Evolutionary conservation across 208 protist genomes (phyloP).

Genomic region (Herpetomonas tarakana): DNA sequence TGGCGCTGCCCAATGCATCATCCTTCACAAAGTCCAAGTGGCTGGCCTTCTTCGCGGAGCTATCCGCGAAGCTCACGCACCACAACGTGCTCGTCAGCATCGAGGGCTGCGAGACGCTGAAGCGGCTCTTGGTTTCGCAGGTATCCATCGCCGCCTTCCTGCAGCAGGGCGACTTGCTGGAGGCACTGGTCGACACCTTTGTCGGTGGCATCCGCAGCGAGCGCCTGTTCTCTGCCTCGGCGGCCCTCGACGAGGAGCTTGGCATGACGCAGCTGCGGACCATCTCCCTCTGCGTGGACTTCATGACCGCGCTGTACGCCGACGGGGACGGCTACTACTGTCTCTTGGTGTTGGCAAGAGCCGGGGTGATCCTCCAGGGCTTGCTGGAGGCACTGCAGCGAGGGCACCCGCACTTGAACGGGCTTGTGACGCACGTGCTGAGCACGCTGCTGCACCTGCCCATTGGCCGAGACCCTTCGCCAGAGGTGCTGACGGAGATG

Average conservation of each 20-base stretch:
- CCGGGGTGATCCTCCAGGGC: conserved; percentile 43
- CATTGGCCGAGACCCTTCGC: conserved; percentile 31
- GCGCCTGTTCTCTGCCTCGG: conserved; percentile 3
- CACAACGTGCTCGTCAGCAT: conserved; percentile 74
- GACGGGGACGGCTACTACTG: conserved; percentile 72
- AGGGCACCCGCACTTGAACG: conserved; percentile 55
- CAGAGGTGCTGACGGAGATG: conserved; percentile 2
- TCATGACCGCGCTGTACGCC: conserved; percentile 63
- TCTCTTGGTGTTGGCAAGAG: conserved; percentile 59
- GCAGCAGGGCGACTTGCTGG: conserved; percentile 67
- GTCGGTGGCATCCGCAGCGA: conserved; percentile 41
- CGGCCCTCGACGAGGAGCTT: conserved; percentile 52
- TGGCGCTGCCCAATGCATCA: conserved; percentile 41
- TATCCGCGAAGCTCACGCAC: conserved; percentile 80
- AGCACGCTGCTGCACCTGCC: conserved; percentile 49
- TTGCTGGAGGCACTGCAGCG: conserved; percentile 49
- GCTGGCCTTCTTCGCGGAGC: conserved; percentile 85
- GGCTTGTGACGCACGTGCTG: conserved; percentile 41
- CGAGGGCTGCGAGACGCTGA: conserved; percentile 74
- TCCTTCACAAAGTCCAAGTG: conserved; percentile 76
- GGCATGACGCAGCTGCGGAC: conserved; percentile 55
- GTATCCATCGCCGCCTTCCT: conserved; percentile 76
- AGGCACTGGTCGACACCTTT: conserved; percentile 49
- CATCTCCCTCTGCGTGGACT: conserved; percentile 61
- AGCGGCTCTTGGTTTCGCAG: conserved; percentile 58